Percentiles rank a stretch among this genome's conserved stretches.
Conservation (phyloP, 345 rosid species). For the Populus ilicifolia region DNA sequence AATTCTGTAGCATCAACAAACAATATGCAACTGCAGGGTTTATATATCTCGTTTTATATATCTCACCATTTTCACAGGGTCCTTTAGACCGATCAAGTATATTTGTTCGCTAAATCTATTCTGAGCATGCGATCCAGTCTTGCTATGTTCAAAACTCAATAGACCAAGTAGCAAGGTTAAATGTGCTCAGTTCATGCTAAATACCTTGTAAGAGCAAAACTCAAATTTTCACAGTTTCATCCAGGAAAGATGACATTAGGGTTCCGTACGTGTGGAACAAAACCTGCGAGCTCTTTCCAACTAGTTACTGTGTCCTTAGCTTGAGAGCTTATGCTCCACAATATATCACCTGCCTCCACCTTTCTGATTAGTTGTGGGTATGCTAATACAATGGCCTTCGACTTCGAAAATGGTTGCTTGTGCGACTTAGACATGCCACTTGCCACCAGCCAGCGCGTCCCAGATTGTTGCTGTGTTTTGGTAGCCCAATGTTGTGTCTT, state of each 20-base stretch:
- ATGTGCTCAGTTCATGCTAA: neutral
- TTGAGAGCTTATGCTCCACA: constrained; percentile 64
- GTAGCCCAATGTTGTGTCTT: constrained; percentile 45
- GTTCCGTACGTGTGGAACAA: constrained; percentile 44
- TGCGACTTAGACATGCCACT: constrained; percentile 46
- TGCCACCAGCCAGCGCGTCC: constrained; percentile 61
- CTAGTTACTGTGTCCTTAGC: constrained; percentile 20
- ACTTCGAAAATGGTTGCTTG: constrained; percentile 33
- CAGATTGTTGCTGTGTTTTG: constrained; percentile 50
- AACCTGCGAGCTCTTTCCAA: constrained; percentile 24
- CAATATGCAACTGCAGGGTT: neutral
- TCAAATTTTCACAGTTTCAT: constrained; percentile 17
- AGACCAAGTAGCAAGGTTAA: neutral
- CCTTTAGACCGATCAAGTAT: neutral
- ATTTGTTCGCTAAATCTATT: neutral
- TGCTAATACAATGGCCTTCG: constrained; percentile 40
- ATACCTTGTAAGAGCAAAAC: neutral
- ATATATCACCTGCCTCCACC: constrained; percentile 22
- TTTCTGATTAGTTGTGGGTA: constrained; percentile 23
- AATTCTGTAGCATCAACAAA: neutral
- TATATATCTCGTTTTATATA: neutral
- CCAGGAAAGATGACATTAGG: constrained; percentile 42
- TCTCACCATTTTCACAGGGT: neutral
- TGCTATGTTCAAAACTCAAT: neutral
- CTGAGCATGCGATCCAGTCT: neutral